Evolutionary conservation across 345 rosid genomes (phyloP).

Genomic region (Lagerstroemia speciosa): DNA sequence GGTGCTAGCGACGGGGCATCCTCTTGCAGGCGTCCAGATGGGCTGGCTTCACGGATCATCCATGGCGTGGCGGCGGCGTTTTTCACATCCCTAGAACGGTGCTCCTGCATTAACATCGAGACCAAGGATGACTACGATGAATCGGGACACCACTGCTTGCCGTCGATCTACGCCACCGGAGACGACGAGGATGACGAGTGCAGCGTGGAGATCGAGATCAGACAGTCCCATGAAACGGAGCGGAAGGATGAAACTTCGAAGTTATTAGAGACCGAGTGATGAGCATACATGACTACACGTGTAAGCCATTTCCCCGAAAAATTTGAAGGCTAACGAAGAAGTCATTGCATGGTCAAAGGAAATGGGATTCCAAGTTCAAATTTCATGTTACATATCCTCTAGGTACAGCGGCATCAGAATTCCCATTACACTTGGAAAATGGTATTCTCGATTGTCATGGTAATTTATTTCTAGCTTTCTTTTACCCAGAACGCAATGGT

Average conservation of each 20-base stretch:
- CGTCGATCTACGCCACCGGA: not conserved
- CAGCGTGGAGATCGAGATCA: not conserved
- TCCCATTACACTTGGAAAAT: no score
- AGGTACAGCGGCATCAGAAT: no score
- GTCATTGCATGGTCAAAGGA: not conserved
- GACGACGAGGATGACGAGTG: not conserved
- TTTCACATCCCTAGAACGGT: slow-evolving; percentile 32
- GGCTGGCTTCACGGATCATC: slow-evolving; percentile 22
- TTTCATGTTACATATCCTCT: no score
- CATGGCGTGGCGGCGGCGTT: slow-evolving; percentile 29
- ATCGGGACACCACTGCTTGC: not conserved
- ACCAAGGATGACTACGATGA: slow-evolving; percentile 31
- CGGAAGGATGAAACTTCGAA: not conserved
- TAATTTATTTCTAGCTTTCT: no score
- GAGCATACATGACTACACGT: no score
- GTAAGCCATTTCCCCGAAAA: no score
- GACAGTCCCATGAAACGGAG: not conserved
- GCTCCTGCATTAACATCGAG: slow-evolving; percentile 26
- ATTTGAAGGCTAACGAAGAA: not conserved
- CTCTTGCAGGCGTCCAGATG: slow-evolving; percentile 21
- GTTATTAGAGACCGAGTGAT: no score
- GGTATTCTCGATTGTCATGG: no score
- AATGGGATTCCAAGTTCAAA: no score
- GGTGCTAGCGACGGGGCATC: not conserved
- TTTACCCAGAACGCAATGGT: no score